Evolutionary conservation across 2,329 filamentous ascomycete species (phyloP).

Genomic region (Mycogone perniciosa): DNA sequence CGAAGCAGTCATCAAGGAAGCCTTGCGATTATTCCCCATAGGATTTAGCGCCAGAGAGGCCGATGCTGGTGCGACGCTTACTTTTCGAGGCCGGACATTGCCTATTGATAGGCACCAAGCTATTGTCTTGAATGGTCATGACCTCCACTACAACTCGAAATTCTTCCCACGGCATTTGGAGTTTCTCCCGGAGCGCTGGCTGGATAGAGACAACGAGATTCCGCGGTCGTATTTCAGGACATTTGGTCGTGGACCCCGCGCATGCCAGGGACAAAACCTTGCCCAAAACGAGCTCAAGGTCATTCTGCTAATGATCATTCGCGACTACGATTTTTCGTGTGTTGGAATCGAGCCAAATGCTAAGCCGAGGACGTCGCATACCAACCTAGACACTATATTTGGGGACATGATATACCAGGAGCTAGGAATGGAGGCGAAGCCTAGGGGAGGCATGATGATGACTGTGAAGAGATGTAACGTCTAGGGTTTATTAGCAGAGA

Average conservation of each 20-base stretch:
- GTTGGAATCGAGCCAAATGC: constrained; percentile 14
- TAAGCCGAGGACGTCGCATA: constrained; percentile 16
- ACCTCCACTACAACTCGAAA: constrained; percentile 24
- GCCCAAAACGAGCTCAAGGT: constrained; percentile 30
- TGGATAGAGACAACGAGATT: constrained; percentile 16
- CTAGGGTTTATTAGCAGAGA: too few species aligned
- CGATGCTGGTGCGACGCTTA: constrained; percentile 25
- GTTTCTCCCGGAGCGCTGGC: constrained; percentile 40
- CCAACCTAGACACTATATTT: constrained; percentile 20
- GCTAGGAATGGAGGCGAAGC: too few species aligned
- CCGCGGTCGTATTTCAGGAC: constrained; percentile 17
- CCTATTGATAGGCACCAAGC: constrained; percentile 29
- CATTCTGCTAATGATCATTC: constrained; percentile 17
- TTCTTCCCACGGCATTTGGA: constrained; percentile 32
- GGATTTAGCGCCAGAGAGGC: constrained; percentile 34
- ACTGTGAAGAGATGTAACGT: too few species aligned
- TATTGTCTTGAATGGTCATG: constrained; percentile 14
- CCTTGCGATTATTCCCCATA: constrained; percentile 45
- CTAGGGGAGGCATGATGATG: too few species aligned
- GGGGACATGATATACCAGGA: too few species aligned
- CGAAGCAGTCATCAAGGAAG: constrained; percentile 48
- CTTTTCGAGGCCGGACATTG: constrained; percentile 32
- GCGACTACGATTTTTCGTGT: constrained; percentile 23
- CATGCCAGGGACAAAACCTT: constrained; percentile 32
- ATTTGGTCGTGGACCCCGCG: constrained; percentile 32